phyloP scores from a whole-genome alignment of 78 protist species.

The Isochrysis galbana region DNA sequence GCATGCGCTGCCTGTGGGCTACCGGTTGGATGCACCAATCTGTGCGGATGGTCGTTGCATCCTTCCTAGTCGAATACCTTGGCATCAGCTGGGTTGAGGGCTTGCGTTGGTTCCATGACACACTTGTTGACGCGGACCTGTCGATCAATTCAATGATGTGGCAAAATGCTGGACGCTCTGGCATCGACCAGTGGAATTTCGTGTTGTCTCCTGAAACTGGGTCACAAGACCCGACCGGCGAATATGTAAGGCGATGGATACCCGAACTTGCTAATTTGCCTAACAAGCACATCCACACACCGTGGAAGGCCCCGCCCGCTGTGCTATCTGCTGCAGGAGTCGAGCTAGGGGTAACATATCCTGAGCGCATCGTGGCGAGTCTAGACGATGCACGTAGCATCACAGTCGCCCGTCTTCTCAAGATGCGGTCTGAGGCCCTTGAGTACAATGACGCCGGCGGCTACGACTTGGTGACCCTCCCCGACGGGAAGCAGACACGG shows the following conservation, averaged over 20 bases:
- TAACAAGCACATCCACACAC: slow-evolving; percentile 7
- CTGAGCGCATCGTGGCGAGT: slow-evolving; percentile 19
- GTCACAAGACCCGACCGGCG: slow-evolving; percentile 20
- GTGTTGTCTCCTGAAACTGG: neutral
- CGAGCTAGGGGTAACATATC: slow-evolving; percentile 20
- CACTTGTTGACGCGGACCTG: slow-evolving; percentile 25
- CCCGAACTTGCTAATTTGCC: slow-evolving; percentile 25
- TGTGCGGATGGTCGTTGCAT: slow-evolving; percentile 14
- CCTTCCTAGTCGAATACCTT: slow-evolving; percentile 9
- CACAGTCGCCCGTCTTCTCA: neutral
- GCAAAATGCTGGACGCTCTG: slow-evolving; percentile 8
- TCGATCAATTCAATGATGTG: slow-evolving; percentile 27
- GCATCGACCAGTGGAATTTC: slow-evolving; percentile 33
- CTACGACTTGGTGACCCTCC: slow-evolving; percentile 6
- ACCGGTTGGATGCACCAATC: slow-evolving; percentile 27
- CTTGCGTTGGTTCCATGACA: neutral
- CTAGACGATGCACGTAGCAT: neutral
- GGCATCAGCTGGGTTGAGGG: neutral
- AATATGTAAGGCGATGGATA: neutral
- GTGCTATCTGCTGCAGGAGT: slow-evolving; percentile 27
- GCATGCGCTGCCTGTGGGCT: slow-evolving; percentile 10
- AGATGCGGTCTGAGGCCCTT: neutral
- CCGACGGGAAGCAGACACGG: neutral
- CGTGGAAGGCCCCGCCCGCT: slow-evolving; percentile 29
- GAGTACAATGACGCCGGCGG: slow-evolving; percentile 22